Evolutionary conservation across 352 stramenopile species (phyloP).

Genomic region (Vaucheria bursata): DNA sequence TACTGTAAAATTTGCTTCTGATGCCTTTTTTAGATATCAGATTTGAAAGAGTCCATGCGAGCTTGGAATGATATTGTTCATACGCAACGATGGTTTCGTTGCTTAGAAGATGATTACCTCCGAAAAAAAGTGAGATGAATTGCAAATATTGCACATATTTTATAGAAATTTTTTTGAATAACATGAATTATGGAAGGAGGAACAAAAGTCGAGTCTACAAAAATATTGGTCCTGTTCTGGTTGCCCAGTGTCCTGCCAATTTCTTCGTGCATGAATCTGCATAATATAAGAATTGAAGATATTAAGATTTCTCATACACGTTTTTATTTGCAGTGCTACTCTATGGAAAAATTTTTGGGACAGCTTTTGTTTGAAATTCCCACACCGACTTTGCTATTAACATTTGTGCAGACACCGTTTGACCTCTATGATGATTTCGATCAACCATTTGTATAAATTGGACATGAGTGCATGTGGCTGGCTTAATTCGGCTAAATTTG

Average conservation of each 20-base stretch:
- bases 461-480: no score
- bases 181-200: no score
- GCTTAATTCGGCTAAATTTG: no score
- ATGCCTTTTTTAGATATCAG: conserved; percentile 31
- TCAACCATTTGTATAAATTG: no score
- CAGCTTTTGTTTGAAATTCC: conserved; percentile 38
- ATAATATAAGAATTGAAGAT: no score
- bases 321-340: conserved; percentile 29
- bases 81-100: conserved; percentile 43
- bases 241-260: no score
- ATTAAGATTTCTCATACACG: no score
- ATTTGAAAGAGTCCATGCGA: conserved; percentile 28
- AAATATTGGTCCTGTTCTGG: no score
- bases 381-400: conserved; percentile 35
- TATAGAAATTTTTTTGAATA: no score
- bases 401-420: conserved; percentile 22
- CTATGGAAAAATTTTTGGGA: conserved; percentile 32
- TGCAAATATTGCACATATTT: neutral
- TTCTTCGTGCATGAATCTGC: no score
- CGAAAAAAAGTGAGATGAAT: conserved; percentile 14
- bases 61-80: conserved; percentile 27
- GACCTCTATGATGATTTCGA: conserved; percentile 3
- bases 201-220: no score
- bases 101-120: conserved; percentile 44
- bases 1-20: no score